These are phyloP conservation scores for Prunus mume DNA, from an alignment of 306 rosid species.

Conservation along the genomic window DNA sequence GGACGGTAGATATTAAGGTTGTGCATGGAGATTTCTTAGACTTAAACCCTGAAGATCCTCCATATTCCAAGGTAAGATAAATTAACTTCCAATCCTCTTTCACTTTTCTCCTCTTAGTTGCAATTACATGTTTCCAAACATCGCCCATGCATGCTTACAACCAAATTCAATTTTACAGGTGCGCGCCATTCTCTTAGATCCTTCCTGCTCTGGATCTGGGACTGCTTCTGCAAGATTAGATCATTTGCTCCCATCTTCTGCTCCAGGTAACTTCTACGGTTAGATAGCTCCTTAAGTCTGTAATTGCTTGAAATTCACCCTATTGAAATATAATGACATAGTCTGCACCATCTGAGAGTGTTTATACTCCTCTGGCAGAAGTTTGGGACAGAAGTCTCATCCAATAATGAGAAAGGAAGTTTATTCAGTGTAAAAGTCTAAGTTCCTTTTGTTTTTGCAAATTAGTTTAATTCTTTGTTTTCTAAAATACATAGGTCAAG, in stretches of 20 bases:
- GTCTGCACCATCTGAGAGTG: not conserved
- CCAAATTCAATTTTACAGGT: conserved; percentile 40
- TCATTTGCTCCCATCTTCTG: conserved; percentile 82
- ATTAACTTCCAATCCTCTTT: not conserved
- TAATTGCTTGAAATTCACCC: not conserved
- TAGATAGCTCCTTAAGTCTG: not conserved
- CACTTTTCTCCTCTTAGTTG: not conserved
- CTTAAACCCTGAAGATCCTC: conserved; percentile 54
- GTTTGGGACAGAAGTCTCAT: not conserved
- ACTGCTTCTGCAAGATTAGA: conserved; percentile 77
- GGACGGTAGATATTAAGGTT: conserved; percentile 64
- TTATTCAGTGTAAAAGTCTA: not conserved
- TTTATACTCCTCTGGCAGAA: not conserved
- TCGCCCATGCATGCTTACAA: not conserved
- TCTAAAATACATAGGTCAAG: conserved; percentile 29
- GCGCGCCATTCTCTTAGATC: conserved; percentile 84
- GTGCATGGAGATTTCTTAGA: conserved; percentile 76
- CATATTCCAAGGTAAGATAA: conserved; percentile 63
- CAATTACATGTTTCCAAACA: not conserved
- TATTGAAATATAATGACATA: not conserved
- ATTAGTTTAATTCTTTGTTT: not conserved
- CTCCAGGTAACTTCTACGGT: conserved; percentile 42
- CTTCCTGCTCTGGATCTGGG: conserved; percentile 94
- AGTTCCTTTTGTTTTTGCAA: not conserved
- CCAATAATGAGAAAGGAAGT: not conserved